These are phyloP conservation scores for Pseudogymnoascus sp. DNA, from an alignment of 2,329 filamentous ascomycete genomes.

Conservation along the genomic window DNA sequence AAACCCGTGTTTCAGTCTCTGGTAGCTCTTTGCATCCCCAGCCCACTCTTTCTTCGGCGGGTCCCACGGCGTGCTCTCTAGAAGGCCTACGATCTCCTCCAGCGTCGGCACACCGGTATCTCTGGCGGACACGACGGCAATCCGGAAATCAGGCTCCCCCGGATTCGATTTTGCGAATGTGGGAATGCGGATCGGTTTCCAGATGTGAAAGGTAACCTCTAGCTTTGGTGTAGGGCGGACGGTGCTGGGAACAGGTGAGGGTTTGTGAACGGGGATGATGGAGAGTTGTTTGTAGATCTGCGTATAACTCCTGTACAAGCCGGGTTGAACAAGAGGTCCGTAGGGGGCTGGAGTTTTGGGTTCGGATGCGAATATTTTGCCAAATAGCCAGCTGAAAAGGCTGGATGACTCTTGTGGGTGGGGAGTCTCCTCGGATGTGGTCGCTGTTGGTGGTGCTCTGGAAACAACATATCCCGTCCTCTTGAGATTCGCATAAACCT, in stretches of 20 bases:
- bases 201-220: constrained; percentile 63
- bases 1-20: constrained; percentile 75
- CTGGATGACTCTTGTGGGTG: constrained; percentile 17
- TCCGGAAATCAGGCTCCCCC: constrained; percentile 72
- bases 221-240: constrained; percentile 31
- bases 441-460: constrained; percentile 48
- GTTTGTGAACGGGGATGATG: constrained; percentile 67
- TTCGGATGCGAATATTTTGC: constrained; percentile 24
- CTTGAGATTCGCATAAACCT: constrained; percentile 80
- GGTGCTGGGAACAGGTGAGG: constrained; percentile 29
- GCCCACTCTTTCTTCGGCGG: constrained; percentile 41
- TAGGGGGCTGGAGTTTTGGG: constrained; percentile 22
- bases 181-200: constrained; percentile 58
- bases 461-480: constrained; percentile 75
- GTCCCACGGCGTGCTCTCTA: constrained; percentile 67
- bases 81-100: constrained; percentile 61
- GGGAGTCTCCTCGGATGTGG: neutral
- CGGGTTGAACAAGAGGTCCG: constrained; percentile 56
- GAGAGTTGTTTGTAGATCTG: constrained; percentile 72
- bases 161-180: constrained; percentile 75
- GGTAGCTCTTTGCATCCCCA: constrained; percentile 56
- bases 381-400: constrained; percentile 30
- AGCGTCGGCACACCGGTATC: constrained; percentile 66
- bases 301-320: constrained; percentile 59
- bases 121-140: constrained; percentile 74